Base-by-base conservation (phyloP, 495 filamentous ascomycete species). In the Neurospora hispaniola region DNA sequence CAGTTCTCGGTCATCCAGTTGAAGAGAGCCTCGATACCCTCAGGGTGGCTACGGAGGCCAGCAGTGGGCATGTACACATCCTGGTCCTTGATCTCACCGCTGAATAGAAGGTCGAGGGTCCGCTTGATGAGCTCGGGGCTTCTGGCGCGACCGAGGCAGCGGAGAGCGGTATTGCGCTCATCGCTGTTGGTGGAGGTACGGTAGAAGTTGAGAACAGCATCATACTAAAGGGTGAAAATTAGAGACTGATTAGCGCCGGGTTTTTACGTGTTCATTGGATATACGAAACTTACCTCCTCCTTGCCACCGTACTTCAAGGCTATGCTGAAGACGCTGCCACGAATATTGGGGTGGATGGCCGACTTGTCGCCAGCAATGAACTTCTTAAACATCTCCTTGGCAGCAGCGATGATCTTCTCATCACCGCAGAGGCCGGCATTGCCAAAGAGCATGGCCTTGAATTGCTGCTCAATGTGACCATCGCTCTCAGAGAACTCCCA, bases 81-180 rank as follows among this genome's bases (percentile, higher is more conserved):
- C 83, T 99, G 96, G 75, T 90, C 94, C 85, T 97, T 96, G 81
- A 99, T 93, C 74, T 97, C 92, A 48, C 90, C 87, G 81, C 90
- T 89, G 73, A 92, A 86, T 59, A 94, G 89, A 42, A 97, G 84
- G 10, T 82, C 85, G 20, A 99, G 87, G 3, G 94, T 95, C 71
- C 89, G 89, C 80, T 93, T 81, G 82, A 98, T 95, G 68, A 98
- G 89, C 70, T 89, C 87, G 16, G 92, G 89, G 62, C 90, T 84
- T 75, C 91, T 90, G 41, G 93, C 89, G 70, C 93, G 88, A 69
- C 96, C 94, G 10, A 99, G 86, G 73, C 89, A 89, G 75, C 96
- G 92, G 42, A 99, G 88, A 0, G 95, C 94, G n/a, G 94, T 96
- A 78, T 96, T 97, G 81, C 94, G 93, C 86, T 98, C 95, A 78